A percentile compares a stretch with the other conserved stretches of the same genome.
Evolutionary conservation across 2,329 filamentous ascomycete genomes (phyloP).

Genomic region (Ascochyta rabiei): DNA sequence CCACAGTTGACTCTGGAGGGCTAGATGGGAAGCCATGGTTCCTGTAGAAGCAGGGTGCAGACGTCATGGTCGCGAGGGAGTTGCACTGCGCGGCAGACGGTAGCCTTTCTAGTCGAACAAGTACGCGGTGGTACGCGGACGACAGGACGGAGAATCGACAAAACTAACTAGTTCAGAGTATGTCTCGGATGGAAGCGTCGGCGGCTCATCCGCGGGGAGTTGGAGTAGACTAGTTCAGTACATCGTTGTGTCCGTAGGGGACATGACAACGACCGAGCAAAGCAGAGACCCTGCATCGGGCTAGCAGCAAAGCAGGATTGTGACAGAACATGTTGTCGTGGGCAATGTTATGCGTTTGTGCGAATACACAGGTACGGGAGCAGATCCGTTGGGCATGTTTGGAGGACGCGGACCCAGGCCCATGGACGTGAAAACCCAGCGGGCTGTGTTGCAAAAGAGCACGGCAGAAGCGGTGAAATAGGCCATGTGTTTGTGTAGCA

Average conservation of each 20-base stretch:
- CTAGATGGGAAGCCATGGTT: background rate
- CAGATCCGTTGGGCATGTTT: conserved; percentile 1
- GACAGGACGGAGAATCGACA: background rate
- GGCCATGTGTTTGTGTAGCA: background rate
- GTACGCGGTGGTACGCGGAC: conserved; percentile 1
- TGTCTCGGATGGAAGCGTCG: background rate
- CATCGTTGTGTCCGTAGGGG: conserved; percentile 5
- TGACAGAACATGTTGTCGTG: conserved; percentile 2
- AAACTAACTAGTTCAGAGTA: background rate
- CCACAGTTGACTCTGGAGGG: background rate
- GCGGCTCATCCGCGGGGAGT: background rate
- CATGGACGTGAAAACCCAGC: conserved; percentile 7
- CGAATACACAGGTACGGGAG: background rate
- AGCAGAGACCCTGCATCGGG: conserved; percentile 8
- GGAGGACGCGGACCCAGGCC: conserved; percentile 8
- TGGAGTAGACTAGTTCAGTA: background rate
- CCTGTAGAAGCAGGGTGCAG: background rate
- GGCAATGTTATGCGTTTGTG: background rate
- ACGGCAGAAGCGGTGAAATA: conserved; percentile 6
- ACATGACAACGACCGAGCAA: background rate
- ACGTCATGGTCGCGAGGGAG: too few species aligned
- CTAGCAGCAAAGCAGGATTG: background rate
- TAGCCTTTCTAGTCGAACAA: background rate
- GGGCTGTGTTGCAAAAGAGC: background rate
- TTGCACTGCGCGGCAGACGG: too few species aligned